A percentile compares a stretch with the other conserved stretches of the same genome.
Conservation (phyloP, 768 basidiomycete species). For the Podaxis sp. region DNA sequence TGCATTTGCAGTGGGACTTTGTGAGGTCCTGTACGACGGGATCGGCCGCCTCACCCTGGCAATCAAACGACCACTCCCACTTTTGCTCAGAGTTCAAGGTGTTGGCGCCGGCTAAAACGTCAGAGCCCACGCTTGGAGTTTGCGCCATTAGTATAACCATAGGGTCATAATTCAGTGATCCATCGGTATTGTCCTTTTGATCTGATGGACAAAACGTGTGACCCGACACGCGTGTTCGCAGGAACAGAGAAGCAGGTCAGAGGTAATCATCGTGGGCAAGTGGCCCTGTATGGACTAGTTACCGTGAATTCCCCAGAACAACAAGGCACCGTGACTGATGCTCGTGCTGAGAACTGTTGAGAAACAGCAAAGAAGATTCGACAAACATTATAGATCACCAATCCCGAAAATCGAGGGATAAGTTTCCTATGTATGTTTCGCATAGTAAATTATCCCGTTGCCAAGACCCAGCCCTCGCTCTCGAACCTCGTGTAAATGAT, state of each 20-base stretch:
- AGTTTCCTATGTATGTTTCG: neutral
- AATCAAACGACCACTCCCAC: neutral
- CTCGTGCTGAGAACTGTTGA: too few species aligned
- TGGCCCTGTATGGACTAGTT: neutral
- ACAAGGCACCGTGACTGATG: neutral
- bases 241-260: neutral
- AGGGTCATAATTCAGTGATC: neutral
- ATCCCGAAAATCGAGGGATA: neutral
- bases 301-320: neutral
- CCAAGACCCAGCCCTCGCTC: neutral
- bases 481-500: neutral
- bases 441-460: neutral
- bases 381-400: neutral
- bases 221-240: neutral
- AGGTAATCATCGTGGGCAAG: neutral
- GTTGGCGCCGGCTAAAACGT: neutral
- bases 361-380: neutral
- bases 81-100: constrained; percentile 2
- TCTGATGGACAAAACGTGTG: neutral
- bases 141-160: neutral
- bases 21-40: neutral
- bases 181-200: neutral
- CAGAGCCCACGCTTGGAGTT: neutral
- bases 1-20: neutral
- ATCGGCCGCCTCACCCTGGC: constrained; percentile 4